A percentile compares a stretch with the other conserved stretches of the same genome.
These are phyloP conservation scores for Withania somnifera DNA, from an alignment of 305 asterid genomes.

Conservation along the genomic window DNA sequence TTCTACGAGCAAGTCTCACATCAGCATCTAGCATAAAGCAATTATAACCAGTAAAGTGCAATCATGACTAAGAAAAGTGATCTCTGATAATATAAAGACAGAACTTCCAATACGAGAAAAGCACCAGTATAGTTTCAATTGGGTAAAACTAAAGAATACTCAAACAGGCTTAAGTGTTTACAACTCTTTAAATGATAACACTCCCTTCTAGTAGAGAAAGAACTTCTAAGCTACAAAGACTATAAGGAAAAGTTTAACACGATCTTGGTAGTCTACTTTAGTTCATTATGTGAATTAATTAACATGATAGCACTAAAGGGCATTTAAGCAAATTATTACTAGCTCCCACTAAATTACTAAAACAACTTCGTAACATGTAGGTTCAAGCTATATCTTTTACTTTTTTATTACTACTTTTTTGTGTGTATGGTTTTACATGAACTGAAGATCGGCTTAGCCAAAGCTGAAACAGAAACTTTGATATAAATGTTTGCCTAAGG, in stretches of 20 bases:
- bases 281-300: not conserved
- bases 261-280: not conserved
- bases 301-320: not conserved
- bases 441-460: no score
- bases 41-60: slow-evolving; percentile 2
- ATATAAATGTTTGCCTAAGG: not conserved
- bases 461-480: no score
- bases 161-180: not conserved
- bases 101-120: not conserved
- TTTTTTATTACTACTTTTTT: not conserved
- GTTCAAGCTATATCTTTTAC: not conserved
- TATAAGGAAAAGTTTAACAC: not conserved
- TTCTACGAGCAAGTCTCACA: slow-evolving; percentile 99
- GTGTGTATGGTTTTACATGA: no score
- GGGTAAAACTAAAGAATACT: not conserved
- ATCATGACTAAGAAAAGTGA: not conserved
- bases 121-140: not conserved
- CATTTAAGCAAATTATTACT: not conserved
- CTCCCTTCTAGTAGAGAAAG: not conserved
- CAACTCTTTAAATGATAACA: not conserved
- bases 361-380: not conserved
- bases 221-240: not conserved
- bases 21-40: slow-evolving; percentile 53
- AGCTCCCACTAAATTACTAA: not conserved
- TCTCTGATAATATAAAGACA: not conserved